Evolutionary conservation across 495 filamentous ascomycete species (phyloP), one percentile per base, ranked within the genome.

Genomic region (Cetradonia linearis): DNA sequence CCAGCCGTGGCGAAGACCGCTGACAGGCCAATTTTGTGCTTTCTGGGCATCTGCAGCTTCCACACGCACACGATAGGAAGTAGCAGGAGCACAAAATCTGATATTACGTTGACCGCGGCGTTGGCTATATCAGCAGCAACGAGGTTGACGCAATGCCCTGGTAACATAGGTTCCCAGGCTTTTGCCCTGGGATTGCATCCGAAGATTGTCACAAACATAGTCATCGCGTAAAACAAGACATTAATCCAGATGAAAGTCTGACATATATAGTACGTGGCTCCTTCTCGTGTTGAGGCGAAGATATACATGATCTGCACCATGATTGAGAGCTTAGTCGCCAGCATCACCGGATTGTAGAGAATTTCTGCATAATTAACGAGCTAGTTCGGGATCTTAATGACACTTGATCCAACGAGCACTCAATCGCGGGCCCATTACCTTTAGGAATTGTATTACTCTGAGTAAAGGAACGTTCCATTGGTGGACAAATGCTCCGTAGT

Each of bases 1-100:
- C 68, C 49, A 6, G 68, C 71, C 18, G 70, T 63, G 8, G 60
- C 62, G 65, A 72, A 73, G 13, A 73, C 64, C 2, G 69, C 67
- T 37, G 66, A 65, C 40, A 72, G 57, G 0, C 70, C 70, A 18
- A 71, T 20, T 61, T 72, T 72, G 55, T 60, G 63, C 58, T 63
- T 72, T 64, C 62, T 48, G 30, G 63, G 64, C 59, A 66, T 69
- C 63, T 65, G 67, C 46, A 64, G 66, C 31, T 54, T 62, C 64
- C 62, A 72, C 55, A 69, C 69, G 42, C 66, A 67, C 50, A 48
- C 58, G 10, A 73, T 30, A 9, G 71, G 71, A 5, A 66, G 53
- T 13, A 71, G 31, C 27, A 73, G 56, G 28, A 71, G 68, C 18
- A 63, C 62, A 13, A 71, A 1, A 58, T 72, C 71, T 11, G 70